phyloP scores from a whole-genome alignment of 2,329 filamentous ascomycete genomes.

The Diplodia mutila region DNA sequence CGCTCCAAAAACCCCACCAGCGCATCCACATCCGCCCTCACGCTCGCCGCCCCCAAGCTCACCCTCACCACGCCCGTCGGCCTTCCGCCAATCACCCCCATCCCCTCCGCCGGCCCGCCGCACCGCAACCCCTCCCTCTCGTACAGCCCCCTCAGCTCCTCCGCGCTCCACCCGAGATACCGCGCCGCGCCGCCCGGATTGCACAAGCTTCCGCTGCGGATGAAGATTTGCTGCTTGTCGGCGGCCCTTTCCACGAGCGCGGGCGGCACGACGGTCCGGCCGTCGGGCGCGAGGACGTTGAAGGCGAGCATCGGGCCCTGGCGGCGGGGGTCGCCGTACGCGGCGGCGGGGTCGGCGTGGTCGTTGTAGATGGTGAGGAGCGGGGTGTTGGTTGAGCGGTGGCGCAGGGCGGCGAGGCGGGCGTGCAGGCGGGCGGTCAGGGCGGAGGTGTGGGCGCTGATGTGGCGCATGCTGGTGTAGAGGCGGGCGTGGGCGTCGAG shows the following conservation, averaged over 20 bases:
- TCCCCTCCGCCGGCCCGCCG: slow-evolving; percentile 54
- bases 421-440: slow-evolving; percentile 57
- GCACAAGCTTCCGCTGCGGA: slow-evolving; percentile 63
- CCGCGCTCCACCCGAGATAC: slow-evolving; percentile 55
- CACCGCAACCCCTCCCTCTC: slow-evolving; percentile 63
- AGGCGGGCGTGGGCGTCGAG: slow-evolving; percentile 60
- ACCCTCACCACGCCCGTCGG: slow-evolving; percentile 65
- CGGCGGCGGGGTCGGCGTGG: slow-evolving; percentile 31
- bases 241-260: slow-evolving; percentile 63
- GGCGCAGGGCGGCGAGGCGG: slow-evolving; percentile 53
- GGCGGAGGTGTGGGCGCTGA: slow-evolving; percentile 62
- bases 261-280: slow-evolving; percentile 57
- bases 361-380: slow-evolving; percentile 62
- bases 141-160: slow-evolving; percentile 60
- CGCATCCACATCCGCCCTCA: slow-evolving; percentile 56
- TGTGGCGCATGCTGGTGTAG: slow-evolving; percentile 61
- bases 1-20: slow-evolving; percentile 50
- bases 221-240: slow-evolving; percentile 60
- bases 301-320: slow-evolving; percentile 68
- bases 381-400: slow-evolving; percentile 55
- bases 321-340: slow-evolving; percentile 56
- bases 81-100: slow-evolving; percentile 48
- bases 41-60: slow-evolving; percentile 66
- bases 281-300: slow-evolving; percentile 60
- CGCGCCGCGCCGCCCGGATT: slow-evolving; percentile 57